Base-by-base conservation (phyloP, 345 rosid species). In the Jatropha curcas region DNA sequence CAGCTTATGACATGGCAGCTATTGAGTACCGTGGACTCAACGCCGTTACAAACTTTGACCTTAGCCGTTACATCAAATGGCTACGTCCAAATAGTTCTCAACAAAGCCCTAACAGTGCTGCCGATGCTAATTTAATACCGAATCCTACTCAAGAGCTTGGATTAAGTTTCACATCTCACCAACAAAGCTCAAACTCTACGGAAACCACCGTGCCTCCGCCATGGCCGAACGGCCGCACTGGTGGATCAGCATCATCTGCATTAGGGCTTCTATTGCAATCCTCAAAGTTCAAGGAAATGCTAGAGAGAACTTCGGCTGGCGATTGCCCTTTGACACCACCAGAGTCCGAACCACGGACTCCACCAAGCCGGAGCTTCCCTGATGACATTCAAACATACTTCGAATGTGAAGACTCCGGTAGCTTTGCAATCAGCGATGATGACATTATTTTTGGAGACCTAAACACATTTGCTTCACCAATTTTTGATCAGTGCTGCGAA, bases 11-110 rank as follows among this genome's bases (percentile, higher is more conserved):
- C 33, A 83, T 93, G 80, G 98, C 98, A 2, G 98, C 98, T 0
- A 90, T 93, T 20, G 97, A 93, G 82, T 90, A 94, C 76, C 92
- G 98, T 31, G 97, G 98, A 58, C 82, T 85, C 27, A 92, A 94
- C 65, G 98, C 98, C 7, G 98, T 94, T 68, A 94, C 98, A 1
- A 94, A 94, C 80, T 94, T 94, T 70, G 97, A 94, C 70, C 88
- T 94, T 46, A 90, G 97, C 75, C 94, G 96, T 67, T 94, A 94
- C 76, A 83, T 89, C 80, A 84, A 83, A 64, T 89, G 90, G 86
- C 82, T 86, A 22, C 84, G 83, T 70, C 91, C 94, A 4, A 50
- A 71, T 67, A 70, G 35, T 41, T 27, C 39, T 31, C 69, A 46
- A 41, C 62, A 79, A 31, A 71, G 64, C 75, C 73, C 82, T 65